Percentiles rank a stretch among this genome's conserved stretches.
phyloP scores from a whole-genome alignment of 192 early-diverging fungal species.

The Cladochytrium replicatum region DNA sequence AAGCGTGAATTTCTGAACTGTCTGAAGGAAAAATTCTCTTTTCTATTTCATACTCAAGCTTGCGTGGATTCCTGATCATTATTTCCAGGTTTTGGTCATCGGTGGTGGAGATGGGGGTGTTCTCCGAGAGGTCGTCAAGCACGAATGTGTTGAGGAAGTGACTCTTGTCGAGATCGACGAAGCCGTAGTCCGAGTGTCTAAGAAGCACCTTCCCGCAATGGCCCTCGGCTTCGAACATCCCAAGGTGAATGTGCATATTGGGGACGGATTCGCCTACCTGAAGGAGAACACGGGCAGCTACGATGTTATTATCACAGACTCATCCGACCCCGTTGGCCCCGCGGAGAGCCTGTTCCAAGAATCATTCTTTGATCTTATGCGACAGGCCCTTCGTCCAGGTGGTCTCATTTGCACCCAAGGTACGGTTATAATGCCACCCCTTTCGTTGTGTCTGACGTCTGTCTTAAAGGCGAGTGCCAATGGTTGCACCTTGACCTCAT shows the following conservation, averaged over 20 bases:
- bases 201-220: conserved; percentile 89
- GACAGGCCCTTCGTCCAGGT: conserved; percentile 72
- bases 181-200: conserved; percentile 81
- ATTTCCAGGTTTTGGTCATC: conserved; percentile 79
- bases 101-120: conserved; percentile 99
- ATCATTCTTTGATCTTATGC: conserved; percentile 89
- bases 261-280: conserved; percentile 92
- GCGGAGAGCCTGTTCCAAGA: conserved; percentile 90
- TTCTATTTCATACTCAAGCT: too few species aligned
- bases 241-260: conserved; percentile 90
- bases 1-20: conserved; percentile 31
- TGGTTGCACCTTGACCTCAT: conserved; percentile 95
- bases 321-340: conserved; percentile 95
- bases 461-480: conserved; percentile 76
- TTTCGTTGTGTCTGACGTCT: too few species aligned
- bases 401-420: conserved; percentile 96
- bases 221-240: conserved; percentile 87
- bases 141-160: conserved; percentile 84
- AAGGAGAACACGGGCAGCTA: conserved; percentile 76
- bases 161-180: conserved; percentile 97
- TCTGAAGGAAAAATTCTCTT: conserved; percentile 13
- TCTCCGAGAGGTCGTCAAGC: conserved; percentile 95
- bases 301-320: conserved; percentile 99
- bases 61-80: too few species aligned
- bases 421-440: too few species aligned